These are phyloP conservation scores for Coemansia brasiliensis DNA, from an alignment of 192 early-diverging fungal species.

Conservation along the genomic window DNA sequence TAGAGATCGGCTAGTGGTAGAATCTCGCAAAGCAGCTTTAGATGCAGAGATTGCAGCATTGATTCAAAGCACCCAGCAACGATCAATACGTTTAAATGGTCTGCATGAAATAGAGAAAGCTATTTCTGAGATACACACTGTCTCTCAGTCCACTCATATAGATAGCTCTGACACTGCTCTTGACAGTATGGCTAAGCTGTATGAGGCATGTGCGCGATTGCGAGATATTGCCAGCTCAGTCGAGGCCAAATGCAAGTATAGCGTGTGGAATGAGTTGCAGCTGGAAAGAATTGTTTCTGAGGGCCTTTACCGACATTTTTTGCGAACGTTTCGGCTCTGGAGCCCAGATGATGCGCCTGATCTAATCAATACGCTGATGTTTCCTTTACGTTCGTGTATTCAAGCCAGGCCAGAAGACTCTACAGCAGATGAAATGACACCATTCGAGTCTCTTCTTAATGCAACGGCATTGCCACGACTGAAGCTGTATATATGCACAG, in stretches of 20 bases:
- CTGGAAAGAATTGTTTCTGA: constrained; percentile 33
- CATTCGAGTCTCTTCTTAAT: constrained; percentile 41
- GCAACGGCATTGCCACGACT: constrained; percentile 29
- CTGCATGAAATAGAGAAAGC: constrained; percentile 18
- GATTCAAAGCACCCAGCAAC: constrained; percentile 7
- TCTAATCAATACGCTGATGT: constrained; percentile 12
- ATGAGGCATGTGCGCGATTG: constrained; percentile 14
- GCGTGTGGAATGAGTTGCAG: constrained; percentile 40
- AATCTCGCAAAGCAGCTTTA: neutral
- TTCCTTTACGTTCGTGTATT: constrained; percentile 18
- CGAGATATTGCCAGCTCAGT: constrained; percentile 2
- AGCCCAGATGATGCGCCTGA: constrained; percentile 10
- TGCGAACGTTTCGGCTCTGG: constrained; percentile 26
- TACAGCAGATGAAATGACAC: constrained; percentile 18
- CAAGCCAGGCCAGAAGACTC: neutral
- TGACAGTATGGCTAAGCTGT: constrained; percentile 10
- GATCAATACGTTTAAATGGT: constrained; percentile 16
- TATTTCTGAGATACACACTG: constrained; percentile 8
- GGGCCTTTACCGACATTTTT: constrained; percentile 10
- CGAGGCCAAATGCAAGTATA: constrained; percentile 21
- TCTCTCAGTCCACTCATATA: neutral
- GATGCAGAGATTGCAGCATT: constrained; percentile 13
- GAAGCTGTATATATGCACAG: constrained; percentile 30
- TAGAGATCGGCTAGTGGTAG: constrained; percentile 14
- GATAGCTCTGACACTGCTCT: neutral